These are phyloP conservation scores for Cystobasidium onofrii DNA, from an alignment of 768 basidiomycete species.

Conservation along the genomic window DNA sequence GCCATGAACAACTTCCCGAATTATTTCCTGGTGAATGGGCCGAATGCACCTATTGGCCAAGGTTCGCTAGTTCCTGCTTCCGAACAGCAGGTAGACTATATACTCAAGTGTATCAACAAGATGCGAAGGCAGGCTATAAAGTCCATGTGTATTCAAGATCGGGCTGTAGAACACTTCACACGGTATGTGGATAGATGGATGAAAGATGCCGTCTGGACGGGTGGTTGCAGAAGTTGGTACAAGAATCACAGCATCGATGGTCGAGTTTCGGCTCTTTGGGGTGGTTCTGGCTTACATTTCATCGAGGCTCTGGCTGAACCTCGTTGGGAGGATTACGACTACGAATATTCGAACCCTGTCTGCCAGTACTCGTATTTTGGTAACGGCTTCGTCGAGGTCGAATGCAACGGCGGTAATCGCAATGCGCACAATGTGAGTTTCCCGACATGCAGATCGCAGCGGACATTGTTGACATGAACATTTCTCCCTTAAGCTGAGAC, in stretches of 20 bases:
- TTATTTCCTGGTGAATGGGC: background rate
- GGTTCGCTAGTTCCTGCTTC: constrained; percentile 23
- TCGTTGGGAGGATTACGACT: constrained; percentile 26
- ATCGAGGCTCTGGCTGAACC: constrained; percentile 21
- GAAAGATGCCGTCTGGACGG: constrained; percentile 14
- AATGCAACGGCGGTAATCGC: constrained; percentile 4
- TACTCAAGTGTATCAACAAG: constrained; percentile 30
- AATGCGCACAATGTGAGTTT: constrained; percentile 18
- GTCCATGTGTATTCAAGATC: constrained; percentile 23
- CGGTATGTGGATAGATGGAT: constrained; percentile 14
- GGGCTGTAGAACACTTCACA: constrained; percentile 15
- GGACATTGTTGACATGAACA: background rate
- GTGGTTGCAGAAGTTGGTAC: constrained; percentile 25
- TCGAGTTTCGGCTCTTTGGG: constrained; percentile 18
- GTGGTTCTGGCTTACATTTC: constrained; percentile 5
- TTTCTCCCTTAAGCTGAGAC: background rate
- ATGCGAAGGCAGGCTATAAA: constrained; percentile 25
- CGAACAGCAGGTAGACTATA: constrained; percentile 30
- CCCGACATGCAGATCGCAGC: background rate
- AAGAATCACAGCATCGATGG: constrained; percentile 18
- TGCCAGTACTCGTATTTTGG: constrained; percentile 13
- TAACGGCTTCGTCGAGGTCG: constrained; percentile 17
- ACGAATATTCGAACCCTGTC: constrained; percentile 10
- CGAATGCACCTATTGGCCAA: background rate
- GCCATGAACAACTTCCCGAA: constrained; percentile 28